Percentiles rank a stretch among this genome's conserved stretches.
phyloP scores from a whole-genome alignment of 805 yeast genomes.

The Zygosaccharomyces rouxii region DNA sequence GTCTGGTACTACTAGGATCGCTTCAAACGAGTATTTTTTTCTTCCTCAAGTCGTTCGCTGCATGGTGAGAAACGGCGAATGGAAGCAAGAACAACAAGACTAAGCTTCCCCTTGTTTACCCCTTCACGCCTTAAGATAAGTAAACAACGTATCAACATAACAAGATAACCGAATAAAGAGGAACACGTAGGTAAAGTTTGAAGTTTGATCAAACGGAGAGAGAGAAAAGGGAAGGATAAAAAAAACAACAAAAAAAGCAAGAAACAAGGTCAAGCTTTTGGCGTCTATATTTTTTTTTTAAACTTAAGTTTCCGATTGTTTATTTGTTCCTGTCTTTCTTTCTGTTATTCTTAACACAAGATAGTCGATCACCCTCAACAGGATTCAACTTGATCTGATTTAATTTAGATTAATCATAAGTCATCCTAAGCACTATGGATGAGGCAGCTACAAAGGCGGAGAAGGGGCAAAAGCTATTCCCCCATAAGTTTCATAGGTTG shows the following conservation, averaged over 20 bases:
- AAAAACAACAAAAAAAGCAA: background rate
- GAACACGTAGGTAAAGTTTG: background rate
- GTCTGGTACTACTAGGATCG: too few relatives aligned
- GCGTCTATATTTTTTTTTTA: background rate
- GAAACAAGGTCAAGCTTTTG: background rate
- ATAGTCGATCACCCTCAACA: background rate
- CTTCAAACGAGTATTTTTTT: background rate
- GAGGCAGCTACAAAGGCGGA: constrained; percentile 1
- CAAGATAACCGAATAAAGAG: background rate
- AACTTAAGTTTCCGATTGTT: background rate
- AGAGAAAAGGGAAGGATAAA: background rate
- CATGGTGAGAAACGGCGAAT: constrained; percentile 2
- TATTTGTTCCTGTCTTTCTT: background rate
- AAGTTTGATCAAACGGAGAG: too few relatives aligned
- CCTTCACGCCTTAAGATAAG: background rate
- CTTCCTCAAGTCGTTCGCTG: background rate
- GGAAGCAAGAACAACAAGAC: background rate
- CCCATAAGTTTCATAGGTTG: background rate
- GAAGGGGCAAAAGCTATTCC: constrained; percentile 1
- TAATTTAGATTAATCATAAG: background rate
- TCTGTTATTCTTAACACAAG: background rate
- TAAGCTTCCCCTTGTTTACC: background rate
- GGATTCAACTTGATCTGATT: background rate
- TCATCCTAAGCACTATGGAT: background rate
- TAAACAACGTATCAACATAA: background rate